A percentile compares a stretch with the other conserved stretches of the same genome.
Evolutionary conservation across 306 rosid species (phyloP).

Genomic region (Gastrolobium bilobum): DNA sequence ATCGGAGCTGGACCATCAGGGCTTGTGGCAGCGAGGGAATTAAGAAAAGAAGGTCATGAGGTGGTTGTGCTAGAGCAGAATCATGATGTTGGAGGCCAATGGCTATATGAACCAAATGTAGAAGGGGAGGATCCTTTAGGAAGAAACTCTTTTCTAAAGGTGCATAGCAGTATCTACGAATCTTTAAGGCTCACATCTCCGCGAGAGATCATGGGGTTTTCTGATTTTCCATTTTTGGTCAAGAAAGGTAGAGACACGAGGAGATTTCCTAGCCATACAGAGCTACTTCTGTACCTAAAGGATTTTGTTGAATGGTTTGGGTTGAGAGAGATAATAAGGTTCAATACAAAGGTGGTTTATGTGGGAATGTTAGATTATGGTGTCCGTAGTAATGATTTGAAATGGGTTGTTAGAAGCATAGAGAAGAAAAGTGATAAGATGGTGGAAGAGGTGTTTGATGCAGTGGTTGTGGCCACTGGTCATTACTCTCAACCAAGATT

Average conservation of each 20-base stretch:
- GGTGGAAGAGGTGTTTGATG: constrained; percentile 82
- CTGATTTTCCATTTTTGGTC: constrained; percentile 80
- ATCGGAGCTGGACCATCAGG: constrained; percentile 96
- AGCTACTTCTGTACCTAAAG: constrained; percentile 68
- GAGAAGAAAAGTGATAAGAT: constrained; percentile 57
- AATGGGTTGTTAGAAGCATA: constrained; percentile 78
- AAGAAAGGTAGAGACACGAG: constrained; percentile 87
- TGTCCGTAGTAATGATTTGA: constrained; percentile 62
- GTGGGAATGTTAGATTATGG: constrained; percentile 74
- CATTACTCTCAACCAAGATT: constrained; percentile 88
- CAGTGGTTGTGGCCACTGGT: constrained; percentile 91
- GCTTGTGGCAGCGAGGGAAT: constrained; percentile 86
- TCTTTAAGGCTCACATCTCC: constrained; percentile 83
- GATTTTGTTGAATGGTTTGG: constrained; percentile 82
- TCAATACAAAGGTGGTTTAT: constrained; percentile 77
- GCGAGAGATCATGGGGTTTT: constrained; percentile 87
- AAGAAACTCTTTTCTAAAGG: constrained; percentile 57
- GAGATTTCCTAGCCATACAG: constrained; percentile 88
- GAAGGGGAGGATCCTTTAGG: constrained; percentile 79
- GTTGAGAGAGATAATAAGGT: constrained; percentile 78
- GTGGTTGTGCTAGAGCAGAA: constrained; percentile 79
- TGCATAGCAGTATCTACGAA: constrained; percentile 79
- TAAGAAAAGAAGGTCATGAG: constrained; percentile 81
- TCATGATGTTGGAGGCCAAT: constrained; percentile 94
- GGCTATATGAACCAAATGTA: constrained; percentile 81